These are phyloP conservation scores for Aspergillus chevalieri DNA, from an alignment of 2,329 filamentous ascomycete genomes.

Conservation along the genomic window DNA sequence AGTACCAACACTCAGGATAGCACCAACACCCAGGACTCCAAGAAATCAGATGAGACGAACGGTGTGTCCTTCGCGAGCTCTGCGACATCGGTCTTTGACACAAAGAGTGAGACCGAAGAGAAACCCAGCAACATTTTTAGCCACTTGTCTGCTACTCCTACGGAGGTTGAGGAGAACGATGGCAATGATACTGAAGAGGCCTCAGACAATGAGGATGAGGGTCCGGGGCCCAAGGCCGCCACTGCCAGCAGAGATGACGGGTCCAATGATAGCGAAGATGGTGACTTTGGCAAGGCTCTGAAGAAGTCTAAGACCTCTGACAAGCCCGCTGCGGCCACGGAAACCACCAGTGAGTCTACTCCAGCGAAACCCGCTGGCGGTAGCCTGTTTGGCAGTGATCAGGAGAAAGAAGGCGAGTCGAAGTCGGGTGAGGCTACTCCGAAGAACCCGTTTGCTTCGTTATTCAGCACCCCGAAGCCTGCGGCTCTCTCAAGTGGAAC, in stretches of 20 bases:
- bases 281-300: constrained; percentile 15
- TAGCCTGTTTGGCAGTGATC: constrained; percentile 32
- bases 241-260: constrained; percentile 12
- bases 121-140: constrained; percentile 33
- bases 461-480: constrained; percentile 21
- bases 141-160: constrained; percentile 27
- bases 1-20: constrained; percentile 7
- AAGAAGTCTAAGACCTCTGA: constrained; percentile 17
- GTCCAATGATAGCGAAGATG: constrained; percentile 12
- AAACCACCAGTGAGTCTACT: constrained; percentile 4
- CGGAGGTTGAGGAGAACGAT: constrained; percentile 20
- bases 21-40: constrained; percentile 11
- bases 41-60: constrained; percentile 12
- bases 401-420: constrained; percentile 21
- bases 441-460: constrained; percentile 12
- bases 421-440: constrained; percentile 15
- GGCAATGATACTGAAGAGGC: constrained; percentile 23
- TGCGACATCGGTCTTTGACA: constrained; percentile 24
- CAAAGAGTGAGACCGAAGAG: constrained; percentile 19
- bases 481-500: constrained; percentile 20
- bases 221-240: constrained; percentile 5
- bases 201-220: constrained; percentile 16
- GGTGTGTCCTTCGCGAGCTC: constrained; percentile 5
- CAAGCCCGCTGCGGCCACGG: constrained; percentile 6
- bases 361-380: constrained; percentile 16